Evolutionary conservation across 1,139 yeast species (phyloP).

Genomic region (Suhomyces panamericanus): DNA sequence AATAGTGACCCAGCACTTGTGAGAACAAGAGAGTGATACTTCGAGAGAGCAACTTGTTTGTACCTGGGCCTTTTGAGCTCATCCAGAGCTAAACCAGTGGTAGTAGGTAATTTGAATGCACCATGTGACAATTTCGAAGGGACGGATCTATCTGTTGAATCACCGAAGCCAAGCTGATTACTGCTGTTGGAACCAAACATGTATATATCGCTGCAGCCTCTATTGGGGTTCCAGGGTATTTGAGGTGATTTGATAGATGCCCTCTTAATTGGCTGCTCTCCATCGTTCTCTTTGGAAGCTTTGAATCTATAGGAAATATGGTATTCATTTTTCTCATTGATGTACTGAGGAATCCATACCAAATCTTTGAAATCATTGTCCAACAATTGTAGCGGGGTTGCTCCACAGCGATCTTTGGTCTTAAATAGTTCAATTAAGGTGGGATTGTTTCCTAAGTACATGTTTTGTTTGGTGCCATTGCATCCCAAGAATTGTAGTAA

Average conservation of each 20-base stretch:
- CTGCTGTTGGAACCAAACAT: conserved; percentile 69
- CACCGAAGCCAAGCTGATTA: conserved; percentile 69
- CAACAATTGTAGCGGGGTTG: conserved; percentile 62
- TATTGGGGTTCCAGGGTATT: conserved; percentile 26
- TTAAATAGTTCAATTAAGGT: conserved; percentile 40
- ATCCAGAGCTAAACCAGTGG: conserved; percentile 11
- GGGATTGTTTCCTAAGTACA: conserved; percentile 23
- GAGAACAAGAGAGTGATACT: conserved; percentile 63
- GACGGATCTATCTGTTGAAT: conserved; percentile 54
- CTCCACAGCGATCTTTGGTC: conserved; percentile 65
- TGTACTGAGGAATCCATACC: conserved; percentile 46
- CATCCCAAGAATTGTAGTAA: conserved; percentile 39
- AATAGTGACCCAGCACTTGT: conserved; percentile 57
- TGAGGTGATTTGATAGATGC: conserved; percentile 11
- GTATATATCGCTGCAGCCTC: conserved; percentile 63
- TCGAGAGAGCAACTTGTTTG: conserved; percentile 52
- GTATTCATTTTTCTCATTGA: conserved; percentile 32
- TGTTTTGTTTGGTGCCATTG: conserved; percentile 14
- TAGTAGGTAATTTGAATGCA: conserved; percentile 17
- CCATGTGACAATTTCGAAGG: conserved; percentile 32
- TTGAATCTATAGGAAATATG: conserved; percentile 27
- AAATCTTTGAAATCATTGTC: conserved; percentile 44
- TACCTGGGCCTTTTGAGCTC: conserved; percentile 41
- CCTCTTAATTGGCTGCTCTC: conserved; percentile 8
- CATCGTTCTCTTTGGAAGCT: conserved; percentile 5